Base-by-base conservation (phyloP, 1,284 basidiomycete species). In the Heterobasidion occidentale region DNA sequence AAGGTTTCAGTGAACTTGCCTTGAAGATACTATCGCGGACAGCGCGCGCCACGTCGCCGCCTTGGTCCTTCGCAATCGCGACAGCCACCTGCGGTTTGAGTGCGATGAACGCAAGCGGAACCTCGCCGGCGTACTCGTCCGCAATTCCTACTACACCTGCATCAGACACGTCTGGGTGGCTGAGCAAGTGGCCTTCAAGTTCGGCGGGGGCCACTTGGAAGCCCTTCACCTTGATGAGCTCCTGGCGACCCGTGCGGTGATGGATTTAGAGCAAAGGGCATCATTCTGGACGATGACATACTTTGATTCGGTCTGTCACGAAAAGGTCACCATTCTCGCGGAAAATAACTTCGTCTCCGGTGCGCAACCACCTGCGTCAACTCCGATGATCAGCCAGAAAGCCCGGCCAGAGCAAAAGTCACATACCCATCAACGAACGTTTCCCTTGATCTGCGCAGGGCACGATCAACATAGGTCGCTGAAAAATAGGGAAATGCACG, bases 101-200 rank as follows among this genome's bases (percentile, higher is more conserved):
- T 1, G 84, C 82, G 19, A 92, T 73, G 63, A 81, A 92, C 0
- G 87, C 88, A 47, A 88, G 67, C 0, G 92, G 90, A 3, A 90
- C 64, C 64, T 94, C 91, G 44, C 91, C 91, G 51, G 80, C 86
- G 61, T 84, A 88, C 14, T 92, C 88, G 65, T 94, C 88, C 0
- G 78, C 79, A 2, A 92, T 68, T 2, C 88, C 82, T 7, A 94
- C 84, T 11, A 94, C 87, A 62, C 89, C 90, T 1, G 75, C 77
- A 57, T 92, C 86, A 1, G 74, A 74, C 4, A 93, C 83, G 61
- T 87, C 86, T 0, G 78, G 71, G 61, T 91, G 87, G 68, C 84
- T 64, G 58, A 94, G 74, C 35, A 94, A 71, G 67, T 88, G 87
- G 0, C 88, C 71, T 60, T 72, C 70, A 8, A 74, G 65, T 55